These are phyloP conservation scores for Kurtzmaniella quercitrusa DNA, from an alignment of 1,139 yeast species.

Conservation along the genomic window DNA sequence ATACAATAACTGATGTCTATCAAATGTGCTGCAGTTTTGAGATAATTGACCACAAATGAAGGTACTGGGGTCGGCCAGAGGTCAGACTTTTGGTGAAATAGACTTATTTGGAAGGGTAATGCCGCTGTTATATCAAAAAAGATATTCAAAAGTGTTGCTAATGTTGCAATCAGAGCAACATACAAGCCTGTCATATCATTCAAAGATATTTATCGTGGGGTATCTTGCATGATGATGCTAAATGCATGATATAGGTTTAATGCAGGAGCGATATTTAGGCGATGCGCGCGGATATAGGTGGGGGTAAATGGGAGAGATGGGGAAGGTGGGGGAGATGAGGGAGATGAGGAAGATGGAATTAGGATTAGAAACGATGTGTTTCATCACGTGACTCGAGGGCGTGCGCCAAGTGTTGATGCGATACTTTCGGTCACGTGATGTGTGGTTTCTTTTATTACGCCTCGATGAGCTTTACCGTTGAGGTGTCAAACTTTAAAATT, in stretches of 20 bases:
- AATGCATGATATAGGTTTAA: background rate
- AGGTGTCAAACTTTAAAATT: background rate
- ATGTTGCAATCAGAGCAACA: background rate
- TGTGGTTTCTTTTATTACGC: background rate
- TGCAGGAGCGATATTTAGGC: background rate
- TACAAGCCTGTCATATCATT: background rate
- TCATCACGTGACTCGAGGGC: too few species aligned
- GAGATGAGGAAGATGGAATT: background rate
- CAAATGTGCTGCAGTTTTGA: constrained; percentile 43
- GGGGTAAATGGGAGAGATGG: too few species aligned
- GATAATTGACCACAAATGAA: constrained; percentile 10
- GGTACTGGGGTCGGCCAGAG: constrained; percentile 3
- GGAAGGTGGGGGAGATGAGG: too few species aligned
- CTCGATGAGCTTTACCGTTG: background rate
- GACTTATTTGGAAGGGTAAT: background rate
- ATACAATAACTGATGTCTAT: constrained; percentile 50
- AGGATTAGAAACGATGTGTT: background rate
- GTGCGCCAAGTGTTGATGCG: too few species aligned
- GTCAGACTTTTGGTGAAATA: background rate
- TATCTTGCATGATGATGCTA: background rate
- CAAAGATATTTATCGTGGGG: background rate
- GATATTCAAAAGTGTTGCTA: background rate
- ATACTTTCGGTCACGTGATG: background rate
- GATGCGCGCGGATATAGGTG: too few species aligned
- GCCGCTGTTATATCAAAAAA: background rate